phyloP scores from a whole-genome alignment of 306 rosid species.

The Casuarina glauca region DNA sequence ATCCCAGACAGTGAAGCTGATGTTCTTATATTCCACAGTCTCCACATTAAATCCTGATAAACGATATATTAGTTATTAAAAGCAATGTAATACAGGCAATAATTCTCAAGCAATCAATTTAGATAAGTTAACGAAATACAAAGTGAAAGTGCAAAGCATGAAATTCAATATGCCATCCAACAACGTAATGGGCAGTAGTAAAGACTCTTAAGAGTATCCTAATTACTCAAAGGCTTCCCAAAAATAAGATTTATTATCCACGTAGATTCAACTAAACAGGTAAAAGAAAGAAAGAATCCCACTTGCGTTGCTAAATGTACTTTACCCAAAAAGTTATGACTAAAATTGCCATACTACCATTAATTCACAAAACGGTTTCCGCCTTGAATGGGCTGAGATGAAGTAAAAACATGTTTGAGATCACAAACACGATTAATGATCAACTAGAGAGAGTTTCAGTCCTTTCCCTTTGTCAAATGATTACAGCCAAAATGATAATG shows the following conservation, averaged over 20 bases:
- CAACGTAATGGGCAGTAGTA: neutral
- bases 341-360: neutral
- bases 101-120: neutral
- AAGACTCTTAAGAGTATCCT: no score
- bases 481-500: neutral
- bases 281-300: neutral
- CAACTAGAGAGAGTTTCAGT: neutral
- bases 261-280: neutral
- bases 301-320: neutral
- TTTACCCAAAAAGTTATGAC: neutral
- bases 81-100: neutral
- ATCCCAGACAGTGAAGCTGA: slow-evolving; percentile 98
- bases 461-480: neutral
- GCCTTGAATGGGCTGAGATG: neutral
- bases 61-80: slow-evolving; percentile 16
- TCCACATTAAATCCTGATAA: slow-evolving; percentile 84
- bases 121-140: neutral
- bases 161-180: neutral
- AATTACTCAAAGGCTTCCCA: no score
- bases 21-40: slow-evolving; percentile 94
- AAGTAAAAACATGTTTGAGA: neutral
- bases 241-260: neutral
- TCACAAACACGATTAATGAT: neutral
- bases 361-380: neutral
- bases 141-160: neutral